phyloP scores from a whole-genome alignment of 163 green algal species.

The Scenedesmus sp. region DNA sequence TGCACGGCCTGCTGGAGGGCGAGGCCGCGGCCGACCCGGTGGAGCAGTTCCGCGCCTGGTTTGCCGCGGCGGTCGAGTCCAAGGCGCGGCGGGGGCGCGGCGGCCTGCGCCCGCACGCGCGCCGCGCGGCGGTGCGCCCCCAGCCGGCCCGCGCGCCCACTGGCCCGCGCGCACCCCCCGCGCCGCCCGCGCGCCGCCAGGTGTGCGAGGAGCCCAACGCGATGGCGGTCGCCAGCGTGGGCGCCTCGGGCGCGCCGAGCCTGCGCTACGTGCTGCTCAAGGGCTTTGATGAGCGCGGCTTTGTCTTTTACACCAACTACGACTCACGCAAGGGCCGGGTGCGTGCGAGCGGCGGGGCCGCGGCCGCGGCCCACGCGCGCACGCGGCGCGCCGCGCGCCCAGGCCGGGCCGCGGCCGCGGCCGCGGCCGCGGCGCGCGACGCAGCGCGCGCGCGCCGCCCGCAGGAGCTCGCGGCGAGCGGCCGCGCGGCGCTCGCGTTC shows the following conservation, averaged over 20 bases:
- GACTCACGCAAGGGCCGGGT: constrained; percentile 73
- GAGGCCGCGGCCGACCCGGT: constrained; percentile 68
- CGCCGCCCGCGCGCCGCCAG: constrained; percentile 21
- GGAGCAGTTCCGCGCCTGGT: constrained; percentile 82
- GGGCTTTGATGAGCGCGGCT: constrained; percentile 74
- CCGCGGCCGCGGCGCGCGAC: not conserved
- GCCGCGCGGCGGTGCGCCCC: no score
- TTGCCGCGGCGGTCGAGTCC: constrained; percentile 65
- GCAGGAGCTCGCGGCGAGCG: constrained; percentile 65
- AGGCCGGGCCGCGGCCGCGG: not conserved
- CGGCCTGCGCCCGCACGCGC: no score
- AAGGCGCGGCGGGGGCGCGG: constrained; percentile 46
- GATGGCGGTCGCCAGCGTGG: constrained; percentile 76
- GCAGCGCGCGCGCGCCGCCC: no score
- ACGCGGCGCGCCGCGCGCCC: not conserved
- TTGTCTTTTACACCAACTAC: constrained; percentile 96
- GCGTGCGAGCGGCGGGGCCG: no score
- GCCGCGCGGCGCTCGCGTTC: constrained; percentile 74
- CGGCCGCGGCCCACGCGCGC: not conserved
- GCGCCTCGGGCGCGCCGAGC: constrained; percentile 60
- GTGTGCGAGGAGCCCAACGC: constrained; percentile 83
- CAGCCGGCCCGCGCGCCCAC: no score
- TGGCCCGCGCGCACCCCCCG: not conserved
- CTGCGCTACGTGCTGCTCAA: constrained; percentile 87
- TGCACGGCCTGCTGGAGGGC: constrained; percentile 56